These are phyloP conservation scores for Crithidia acanthocephali DNA, from an alignment of 208 protist species.

Conservation along the genomic window DNA sequence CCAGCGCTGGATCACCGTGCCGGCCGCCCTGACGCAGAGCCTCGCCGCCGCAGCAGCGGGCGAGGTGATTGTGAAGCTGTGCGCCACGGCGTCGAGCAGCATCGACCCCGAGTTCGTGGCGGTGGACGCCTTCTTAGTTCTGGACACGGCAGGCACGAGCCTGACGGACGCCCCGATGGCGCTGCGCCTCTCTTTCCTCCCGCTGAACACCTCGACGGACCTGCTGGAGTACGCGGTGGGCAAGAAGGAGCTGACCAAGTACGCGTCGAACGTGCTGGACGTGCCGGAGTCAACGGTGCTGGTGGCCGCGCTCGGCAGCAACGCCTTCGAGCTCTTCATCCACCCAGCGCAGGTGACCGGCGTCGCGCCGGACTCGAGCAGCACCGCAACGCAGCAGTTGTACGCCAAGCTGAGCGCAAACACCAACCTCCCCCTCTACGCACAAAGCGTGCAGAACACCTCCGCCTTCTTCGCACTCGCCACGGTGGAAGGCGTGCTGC, in stretches of 20 bases:
- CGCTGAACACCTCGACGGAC: constrained; percentile 39
- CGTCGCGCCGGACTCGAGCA: constrained; percentile 30
- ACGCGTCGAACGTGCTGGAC: constrained; percentile 14
- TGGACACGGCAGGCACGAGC: constrained; percentile 37
- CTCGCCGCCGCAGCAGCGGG: constrained; percentile 27
- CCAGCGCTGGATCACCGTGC: constrained; percentile 44
- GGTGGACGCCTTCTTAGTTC: constrained; percentile 55
- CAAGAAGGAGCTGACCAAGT: constrained; percentile 16
- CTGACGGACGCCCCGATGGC: constrained; percentile 32
- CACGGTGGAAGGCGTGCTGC: constrained; percentile 46
- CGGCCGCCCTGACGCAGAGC: constrained; percentile 31
- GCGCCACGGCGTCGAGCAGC: constrained; percentile 56
- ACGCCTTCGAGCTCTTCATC: constrained; percentile 23
- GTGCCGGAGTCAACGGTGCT: constrained; percentile 29
- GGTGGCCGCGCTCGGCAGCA: constrained; percentile 30
- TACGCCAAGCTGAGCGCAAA: constrained; percentile 32
- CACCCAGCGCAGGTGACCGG: constrained; percentile 40
- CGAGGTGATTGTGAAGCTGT: constrained; percentile 49
- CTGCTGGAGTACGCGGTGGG: constrained; percentile 32
- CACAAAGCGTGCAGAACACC: constrained; percentile 27
- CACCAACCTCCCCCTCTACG: constrained; percentile 37
- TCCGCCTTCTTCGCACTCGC: constrained; percentile 48
- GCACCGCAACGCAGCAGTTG: constrained; percentile 33
- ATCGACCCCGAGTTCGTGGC: constrained; percentile 41
- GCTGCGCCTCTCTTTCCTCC: constrained; percentile 43